Evolutionary conservation across 306 rosid genomes (phyloP), one percentile per base, ranked within the genome.

Genomic region (Lagenaria siceraria): DNA sequence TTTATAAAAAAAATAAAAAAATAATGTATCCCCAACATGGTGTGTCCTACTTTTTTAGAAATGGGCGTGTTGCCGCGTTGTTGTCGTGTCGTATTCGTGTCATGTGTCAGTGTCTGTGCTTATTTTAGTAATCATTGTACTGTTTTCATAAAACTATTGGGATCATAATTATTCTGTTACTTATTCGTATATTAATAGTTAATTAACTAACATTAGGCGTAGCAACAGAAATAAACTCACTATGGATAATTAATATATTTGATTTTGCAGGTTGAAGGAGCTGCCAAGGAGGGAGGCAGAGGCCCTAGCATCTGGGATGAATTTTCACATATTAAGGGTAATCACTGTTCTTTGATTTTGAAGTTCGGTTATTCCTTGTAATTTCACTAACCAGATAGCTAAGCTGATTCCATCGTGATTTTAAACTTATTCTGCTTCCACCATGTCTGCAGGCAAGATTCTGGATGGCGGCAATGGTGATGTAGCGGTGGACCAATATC

Each of bases 221-320:
- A 53, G 61, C 33, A 33, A 14, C 21, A 74, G 64, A 18, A 74
- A 8, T 8, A 33, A 31, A 33, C 54, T 43, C 31, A 36, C 59
- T 54, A 27, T 29, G 13, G n/a, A 75, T 53, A 70, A 79, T 76
- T 74, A 14, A 66, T 77, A 55, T 63, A 29, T 75, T 80, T 82
- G 58, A 59, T 76, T 84, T 70, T 85, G 25, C 82, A 91, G 98
- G 87, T 94, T 75, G 96, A 94, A 88, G 98, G 98, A 77, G 98
- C 87, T 80, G 79, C 85, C 81, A 80, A 89, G 3, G 89, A 83
- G 81, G 98, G 95, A 68, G 91, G 93, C 51, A 86, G 90, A 85
- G 97, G 97, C 79, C 87, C 96, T 60, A 78, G 97, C 72, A 91
- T 91, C 76, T 91, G 97, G 97, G 96, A 94, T 86, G 92, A 90